Percentiles rank a stretch among this genome's conserved stretches.
Evolutionary conservation across 306 rosid genomes (phyloP).

Genomic region (Cicer yamashitae): DNA sequence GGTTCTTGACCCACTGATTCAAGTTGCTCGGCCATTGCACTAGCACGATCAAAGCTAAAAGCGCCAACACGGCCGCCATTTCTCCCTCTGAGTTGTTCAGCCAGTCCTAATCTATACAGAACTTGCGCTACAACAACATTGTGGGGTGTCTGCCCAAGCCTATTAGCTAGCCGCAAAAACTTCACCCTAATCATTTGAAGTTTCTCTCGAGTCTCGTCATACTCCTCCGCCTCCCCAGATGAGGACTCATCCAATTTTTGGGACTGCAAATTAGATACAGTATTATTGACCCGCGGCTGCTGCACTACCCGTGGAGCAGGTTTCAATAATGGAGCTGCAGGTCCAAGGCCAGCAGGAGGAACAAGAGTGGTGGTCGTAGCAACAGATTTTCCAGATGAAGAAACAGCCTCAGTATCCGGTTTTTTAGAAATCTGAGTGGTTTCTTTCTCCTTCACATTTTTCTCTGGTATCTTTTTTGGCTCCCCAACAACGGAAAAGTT

Average conservation of each 20-base stretch:
- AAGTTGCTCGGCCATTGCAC: slow-evolving; percentile 98
- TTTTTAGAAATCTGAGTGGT: slow-evolving; percentile 22
- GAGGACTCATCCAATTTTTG: slow-evolving; percentile 79
- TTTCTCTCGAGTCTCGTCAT: slow-evolving; percentile 94
- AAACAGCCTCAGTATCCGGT: slow-evolving; percentile 11
- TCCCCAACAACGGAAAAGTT: slow-evolving; percentile 49
- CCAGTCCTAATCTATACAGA: slow-evolving; percentile 90
- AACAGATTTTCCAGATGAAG: slow-evolving; percentile 61
- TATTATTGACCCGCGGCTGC: slow-evolving; percentile 81
- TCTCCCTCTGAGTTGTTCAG: slow-evolving; percentile 96
- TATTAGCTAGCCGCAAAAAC: slow-evolving; percentile 86
- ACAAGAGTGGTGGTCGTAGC: slow-evolving; percentile 57
- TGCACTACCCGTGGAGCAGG: slow-evolving; percentile 72
- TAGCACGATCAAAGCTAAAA: slow-evolving; percentile 97
- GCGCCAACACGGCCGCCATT: slow-evolving; percentile 98
- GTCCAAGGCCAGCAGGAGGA: slow-evolving; percentile 93
- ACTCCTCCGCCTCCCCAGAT: slow-evolving; percentile 82
- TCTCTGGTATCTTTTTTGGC: slow-evolving; percentile 48
- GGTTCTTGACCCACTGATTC: slow-evolving; percentile 95
- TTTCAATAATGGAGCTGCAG: slow-evolving; percentile 82
- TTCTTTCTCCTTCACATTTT: slow-evolving; percentile 18
- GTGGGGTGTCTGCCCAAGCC: slow-evolving; percentile 99
- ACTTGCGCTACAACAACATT: slow-evolving; percentile 99
- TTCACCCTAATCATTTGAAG: slow-evolving; percentile 98
- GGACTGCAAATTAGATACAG: slow-evolving; percentile 61